phyloP scores from a whole-genome alignment of 2,329 filamentous ascomycete species.

The Penicillium brasilianum region DNA sequence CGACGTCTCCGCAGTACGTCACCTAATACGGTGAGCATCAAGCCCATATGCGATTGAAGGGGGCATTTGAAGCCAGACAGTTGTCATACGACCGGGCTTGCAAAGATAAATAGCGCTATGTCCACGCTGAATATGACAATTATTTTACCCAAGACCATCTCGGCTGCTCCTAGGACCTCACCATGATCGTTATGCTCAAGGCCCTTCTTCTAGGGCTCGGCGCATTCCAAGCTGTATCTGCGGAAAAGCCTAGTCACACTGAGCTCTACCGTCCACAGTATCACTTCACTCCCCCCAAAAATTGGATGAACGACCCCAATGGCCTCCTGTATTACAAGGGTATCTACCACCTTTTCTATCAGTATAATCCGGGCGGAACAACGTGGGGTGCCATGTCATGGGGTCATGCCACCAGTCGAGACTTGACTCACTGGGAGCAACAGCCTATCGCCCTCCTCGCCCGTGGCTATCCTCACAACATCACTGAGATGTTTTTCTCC shows the following conservation, averaged over 20 bases:
- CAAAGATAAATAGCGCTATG: background rate
- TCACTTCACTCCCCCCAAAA: background rate
- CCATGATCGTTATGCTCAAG: background rate
- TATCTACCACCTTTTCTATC: background rate
- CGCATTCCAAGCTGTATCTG: background rate
- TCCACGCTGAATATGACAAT: background rate
- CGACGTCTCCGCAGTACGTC: background rate
- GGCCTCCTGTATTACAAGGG: background rate
- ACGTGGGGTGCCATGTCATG: background rate
- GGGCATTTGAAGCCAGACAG: no score
- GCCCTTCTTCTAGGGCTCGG: background rate
- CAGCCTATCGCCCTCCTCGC: slow-evolving; percentile 63
- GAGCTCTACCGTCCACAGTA: background rate
- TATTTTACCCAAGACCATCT: background rate
- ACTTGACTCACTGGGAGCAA: slow-evolving; percentile 65
- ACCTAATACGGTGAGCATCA: background rate
- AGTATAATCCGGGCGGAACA: background rate
- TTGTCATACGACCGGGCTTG: background rate
- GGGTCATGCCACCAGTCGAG: slow-evolving; percentile 19
- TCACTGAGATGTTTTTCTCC: slow-evolving; percentile 52
- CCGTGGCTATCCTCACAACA: slow-evolving; percentile 50
- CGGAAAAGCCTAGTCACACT: background rate
- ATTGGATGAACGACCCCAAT: background rate
- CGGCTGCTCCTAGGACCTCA: background rate
- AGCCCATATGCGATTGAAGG: no score